Conservation (phyloP, 306 rosid species). For the Lablab purpureus region DNA sequence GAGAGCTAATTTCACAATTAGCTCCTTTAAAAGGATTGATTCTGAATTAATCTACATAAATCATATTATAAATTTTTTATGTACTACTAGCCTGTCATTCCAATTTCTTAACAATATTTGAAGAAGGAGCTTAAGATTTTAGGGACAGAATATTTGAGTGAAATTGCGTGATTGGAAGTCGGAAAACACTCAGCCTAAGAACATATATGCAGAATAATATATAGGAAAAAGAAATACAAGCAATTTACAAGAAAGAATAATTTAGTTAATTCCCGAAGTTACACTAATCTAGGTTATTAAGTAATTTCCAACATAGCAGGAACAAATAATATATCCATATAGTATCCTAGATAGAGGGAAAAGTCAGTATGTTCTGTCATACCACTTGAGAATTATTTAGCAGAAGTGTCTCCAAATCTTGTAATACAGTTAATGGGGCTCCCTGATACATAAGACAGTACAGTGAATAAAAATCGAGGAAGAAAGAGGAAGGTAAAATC, state of each 20-base stretch:
- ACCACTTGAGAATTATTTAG: conserved; percentile 81
- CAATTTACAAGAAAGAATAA: neutral
- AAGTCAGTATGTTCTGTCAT: conserved; percentile 41
- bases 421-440: conserved; percentile 70
- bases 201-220: neutral
- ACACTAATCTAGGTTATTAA: neutral
- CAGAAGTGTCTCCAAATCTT: conserved; percentile 83
- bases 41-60: neutral
- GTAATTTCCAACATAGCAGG: neutral
- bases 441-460: conserved; percentile 63
- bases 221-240: neutral
- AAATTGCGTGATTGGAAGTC: neutral
- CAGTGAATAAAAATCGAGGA: conserved; percentile 39
- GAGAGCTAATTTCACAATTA: neutral
- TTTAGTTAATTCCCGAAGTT: neutral
- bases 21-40: neutral
- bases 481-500: conserved; percentile 12
- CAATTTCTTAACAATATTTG: neutral
- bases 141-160: neutral
- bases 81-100: neutral
- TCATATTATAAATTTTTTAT: neutral
- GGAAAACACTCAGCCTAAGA: neutral
- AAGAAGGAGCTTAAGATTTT: neutral
- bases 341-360: conserved; percentile 30
- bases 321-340: conserved; percentile 27